A percentile compares a stretch with the other conserved stretches of the same genome.
These are phyloP conservation scores for Ogataea hybrid DNA, from an alignment of 1,139 yeast genomes.

Conservation along the genomic window DNA sequence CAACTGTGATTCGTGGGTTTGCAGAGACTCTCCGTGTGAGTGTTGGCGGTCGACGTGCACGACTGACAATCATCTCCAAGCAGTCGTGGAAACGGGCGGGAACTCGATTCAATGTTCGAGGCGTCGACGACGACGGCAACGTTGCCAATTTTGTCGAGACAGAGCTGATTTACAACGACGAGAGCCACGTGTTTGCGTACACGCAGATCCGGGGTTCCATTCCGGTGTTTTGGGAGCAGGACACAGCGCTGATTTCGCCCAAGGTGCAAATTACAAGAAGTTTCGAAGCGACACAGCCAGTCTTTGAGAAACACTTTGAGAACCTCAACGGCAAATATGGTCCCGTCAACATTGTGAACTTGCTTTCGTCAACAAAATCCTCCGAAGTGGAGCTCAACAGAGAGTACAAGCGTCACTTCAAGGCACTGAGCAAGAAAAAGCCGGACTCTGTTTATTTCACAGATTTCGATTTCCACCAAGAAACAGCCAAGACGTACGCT, in stretches of 20 bases:
- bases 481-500: slow-evolving; percentile 82
- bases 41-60: slow-evolving; percentile 51
- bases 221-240: slow-evolving; percentile 98
- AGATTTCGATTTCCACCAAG: slow-evolving; percentile 92
- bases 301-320: slow-evolving; percentile 79
- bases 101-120: slow-evolving; percentile 89
- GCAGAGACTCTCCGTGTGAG: slow-evolving; percentile 69
- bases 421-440: slow-evolving; percentile 29
- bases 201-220: slow-evolving; percentile 92
- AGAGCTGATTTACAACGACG: slow-evolving; percentile 67
- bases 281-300: slow-evolving; percentile 87
- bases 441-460: slow-evolving; percentile 59
- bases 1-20: slow-evolving; percentile 92
- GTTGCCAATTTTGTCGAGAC: slow-evolving; percentile 98
- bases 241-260: slow-evolving; percentile 75
- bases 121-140: slow-evolving; percentile 92
- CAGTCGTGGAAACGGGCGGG: slow-evolving; percentile 98
- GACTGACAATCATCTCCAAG: slow-evolving; percentile 78
- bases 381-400: slow-evolving; percentile 72
- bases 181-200: slow-evolving; percentile 65
- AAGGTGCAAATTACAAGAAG: slow-evolving; percentile 88
- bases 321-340: slow-evolving; percentile 74
- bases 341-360: slow-evolving; percentile 78
- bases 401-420: slow-evolving; percentile 60
- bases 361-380: slow-evolving; percentile 68